A percentile compares a stretch with the other conserved stretches of the same genome.
Conservation (phyloP, 108 stramenopile species). For the Nitzschia sp. region DNA sequence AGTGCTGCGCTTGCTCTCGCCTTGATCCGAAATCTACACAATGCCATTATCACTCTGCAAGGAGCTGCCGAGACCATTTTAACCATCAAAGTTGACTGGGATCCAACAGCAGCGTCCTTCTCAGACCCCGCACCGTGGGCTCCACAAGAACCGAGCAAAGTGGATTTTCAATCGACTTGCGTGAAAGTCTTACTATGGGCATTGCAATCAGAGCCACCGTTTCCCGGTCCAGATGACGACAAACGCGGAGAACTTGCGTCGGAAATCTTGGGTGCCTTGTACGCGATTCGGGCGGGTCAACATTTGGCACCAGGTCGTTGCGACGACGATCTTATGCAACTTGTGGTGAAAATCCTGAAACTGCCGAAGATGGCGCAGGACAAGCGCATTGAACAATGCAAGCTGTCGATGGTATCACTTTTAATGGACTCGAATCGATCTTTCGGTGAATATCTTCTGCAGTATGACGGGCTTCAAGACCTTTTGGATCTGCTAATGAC, state of each 20-base stretch:
- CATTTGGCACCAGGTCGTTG: background rate
- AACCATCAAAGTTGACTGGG: slow-evolving; percentile 24
- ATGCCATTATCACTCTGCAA: slow-evolving; percentile 51
- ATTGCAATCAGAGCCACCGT: slow-evolving; percentile 38
- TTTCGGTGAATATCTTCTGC: slow-evolving; percentile 38
- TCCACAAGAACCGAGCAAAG: slow-evolving; percentile 1
- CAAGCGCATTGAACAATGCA: slow-evolving; percentile 43
- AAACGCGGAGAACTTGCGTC: slow-evolving; percentile 56
- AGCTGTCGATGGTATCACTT: slow-evolving; percentile 61
- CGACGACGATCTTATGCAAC: background rate
- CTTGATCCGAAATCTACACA: slow-evolving; percentile 65
- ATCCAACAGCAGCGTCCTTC: background rate
- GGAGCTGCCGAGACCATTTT: slow-evolving; percentile 39
- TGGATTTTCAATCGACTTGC: slow-evolving; percentile 11
- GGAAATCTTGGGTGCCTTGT: slow-evolving; percentile 66
- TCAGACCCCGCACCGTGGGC: slow-evolving; percentile 23
- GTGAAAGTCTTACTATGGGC: slow-evolving; percentile 37
- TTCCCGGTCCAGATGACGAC: slow-evolving; percentile 52
- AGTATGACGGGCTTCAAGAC: slow-evolving; percentile 4
- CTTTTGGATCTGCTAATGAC: slow-evolving; percentile 37
- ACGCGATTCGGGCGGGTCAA: slow-evolving; percentile 51
- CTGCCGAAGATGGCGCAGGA: slow-evolving; percentile 21
- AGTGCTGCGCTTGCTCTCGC: slow-evolving; percentile 46
- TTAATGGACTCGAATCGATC: slow-evolving; percentile 57
- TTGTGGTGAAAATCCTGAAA: slow-evolving; percentile 28